Conservation (phyloP, 2,329 filamentous ascomycete genomes). For the Emydomyces testavorans region DNA sequence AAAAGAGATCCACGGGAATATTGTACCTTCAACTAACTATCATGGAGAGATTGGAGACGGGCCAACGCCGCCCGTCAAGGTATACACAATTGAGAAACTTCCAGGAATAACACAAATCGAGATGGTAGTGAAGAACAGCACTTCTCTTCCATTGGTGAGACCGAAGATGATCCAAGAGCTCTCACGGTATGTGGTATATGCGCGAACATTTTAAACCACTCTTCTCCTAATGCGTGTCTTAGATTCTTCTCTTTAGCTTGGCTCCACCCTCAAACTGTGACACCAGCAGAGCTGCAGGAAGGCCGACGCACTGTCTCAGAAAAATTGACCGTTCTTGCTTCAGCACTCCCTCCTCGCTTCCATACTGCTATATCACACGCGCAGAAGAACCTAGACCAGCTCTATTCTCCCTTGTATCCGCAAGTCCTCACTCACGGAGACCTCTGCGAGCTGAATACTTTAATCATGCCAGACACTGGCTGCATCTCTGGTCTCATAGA, state of each 20-base stretch:
- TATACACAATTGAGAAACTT: slow-evolving; percentile 10
- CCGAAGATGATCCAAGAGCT: slow-evolving; percentile 4
- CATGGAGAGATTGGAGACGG: slow-evolving; percentile 7
- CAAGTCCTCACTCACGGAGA: slow-evolving; percentile 8
- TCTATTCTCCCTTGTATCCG: slow-evolving; percentile 4
- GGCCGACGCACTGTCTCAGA: neutral
- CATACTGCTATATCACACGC: neutral
- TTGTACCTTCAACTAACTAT: slow-evolving; percentile 6
- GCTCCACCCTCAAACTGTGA: slow-evolving; percentile 3
- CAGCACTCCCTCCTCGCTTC: neutral
- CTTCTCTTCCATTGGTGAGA: slow-evolving; percentile 2
- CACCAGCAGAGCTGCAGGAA: slow-evolving; percentile 2
- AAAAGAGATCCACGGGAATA: slow-evolving; percentile 8
- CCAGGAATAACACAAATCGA: slow-evolving; percentile 10
- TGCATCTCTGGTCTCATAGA: slow-evolving; percentile 20
- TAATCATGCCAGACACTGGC: slow-evolving; percentile 12
- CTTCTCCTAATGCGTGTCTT: neutral
- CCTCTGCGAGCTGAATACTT: slow-evolving; percentile 6
- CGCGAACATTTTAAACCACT: neutral
- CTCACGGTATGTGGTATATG: slow-evolving; percentile 1
- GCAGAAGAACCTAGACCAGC: neutral
- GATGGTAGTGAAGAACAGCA: slow-evolving; percentile 1
- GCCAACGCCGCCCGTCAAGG: neutral
- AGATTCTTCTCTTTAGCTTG: slow-evolving; percentile 5
- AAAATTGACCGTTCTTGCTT: neutral